Evolutionary conservation across 108 stramenopile species (phyloP), one percentile per base, ranked within the genome.

Genomic region (Skeletonema potamos): DNA sequence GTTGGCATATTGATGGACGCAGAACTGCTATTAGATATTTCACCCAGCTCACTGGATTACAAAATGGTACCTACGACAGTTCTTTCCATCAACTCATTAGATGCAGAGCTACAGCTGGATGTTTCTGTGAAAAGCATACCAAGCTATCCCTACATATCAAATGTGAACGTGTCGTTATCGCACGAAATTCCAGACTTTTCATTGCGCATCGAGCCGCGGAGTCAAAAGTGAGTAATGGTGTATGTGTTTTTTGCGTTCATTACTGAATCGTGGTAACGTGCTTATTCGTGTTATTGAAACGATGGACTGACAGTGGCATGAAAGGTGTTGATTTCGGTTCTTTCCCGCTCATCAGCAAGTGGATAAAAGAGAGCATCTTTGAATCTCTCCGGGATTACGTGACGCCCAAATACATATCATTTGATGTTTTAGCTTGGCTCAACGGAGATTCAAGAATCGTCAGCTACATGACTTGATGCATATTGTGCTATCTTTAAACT

Each of bases 291-390:
- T 27, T 30, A 56, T 56, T 43, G 43, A 34, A 44, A 56, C 30
- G 27, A 22, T 8, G 29, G 28, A 22, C 15, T 37, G 2, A 33
- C 46, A 80, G 79, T 62, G 79, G 79, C 8, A 44, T 81, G 59
- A 76, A 77, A 68, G 81, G 81, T n/a, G 70, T 82, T 30, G 81
- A 82, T 30, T 82, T 82, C 43, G 81, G 81, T 1, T 77, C 81
- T 6, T 68, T 82, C 51, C 81, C 81, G 22, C 15, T 82, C 3
- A 48, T 82, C 2, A 73, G 71, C 24, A 72, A 72, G 54, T 82
- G 81, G 81, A 72, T 82, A 28, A 77, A 82, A 54, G 72, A 72
- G 7, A 28, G 57, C 7, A 68, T 77, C 27, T 41, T 59, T 29
- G 9, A 64, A 12, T 28, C 66, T 27, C 65, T 82, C 48, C 59